phyloP scores from a whole-genome alignment of 2,329 filamentous ascomycete species.

The Apiospora phragmitis region DNA sequence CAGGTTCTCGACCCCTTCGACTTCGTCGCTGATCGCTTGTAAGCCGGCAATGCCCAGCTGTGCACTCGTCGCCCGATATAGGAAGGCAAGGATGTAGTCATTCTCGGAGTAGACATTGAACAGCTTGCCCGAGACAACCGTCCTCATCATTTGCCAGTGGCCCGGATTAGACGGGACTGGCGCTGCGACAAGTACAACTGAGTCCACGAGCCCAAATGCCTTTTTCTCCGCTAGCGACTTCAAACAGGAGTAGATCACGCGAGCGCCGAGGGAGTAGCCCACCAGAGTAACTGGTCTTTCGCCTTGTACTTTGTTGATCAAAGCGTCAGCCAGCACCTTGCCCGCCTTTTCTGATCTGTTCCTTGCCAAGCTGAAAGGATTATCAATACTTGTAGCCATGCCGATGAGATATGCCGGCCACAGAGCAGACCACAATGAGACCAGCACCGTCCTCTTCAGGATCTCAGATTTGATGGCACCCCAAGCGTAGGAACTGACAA shows the following conservation, averaged over 20 bases:
- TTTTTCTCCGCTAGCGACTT: slow-evolving; percentile 62
- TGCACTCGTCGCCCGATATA: slow-evolving; percentile 82
- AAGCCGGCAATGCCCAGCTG: slow-evolving; percentile 83
- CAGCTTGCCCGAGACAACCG: slow-evolving; percentile 62
- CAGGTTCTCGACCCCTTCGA: slow-evolving; percentile 64
- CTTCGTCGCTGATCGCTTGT: slow-evolving; percentile 64
- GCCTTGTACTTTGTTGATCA: slow-evolving; percentile 69
- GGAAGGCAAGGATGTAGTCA: slow-evolving; percentile 82
- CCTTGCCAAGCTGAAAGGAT: slow-evolving; percentile 77
- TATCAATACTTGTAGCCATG: slow-evolving; percentile 70
- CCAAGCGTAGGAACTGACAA: slow-evolving; percentile 78
- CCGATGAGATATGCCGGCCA: slow-evolving; percentile 70
- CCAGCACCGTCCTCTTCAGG: slow-evolving; percentile 70
- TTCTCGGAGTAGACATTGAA: slow-evolving; percentile 89
- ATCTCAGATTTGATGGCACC: slow-evolving; percentile 72
- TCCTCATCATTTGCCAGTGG: slow-evolving; percentile 47
- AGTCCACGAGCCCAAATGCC: slow-evolving; percentile 69
- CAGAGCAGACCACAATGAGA: slow-evolving; percentile 65
- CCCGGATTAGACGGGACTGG: slow-evolving; percentile 71
- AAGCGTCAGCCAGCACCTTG: slow-evolving; percentile 66
- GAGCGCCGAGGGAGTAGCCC: slow-evolving; percentile 66
- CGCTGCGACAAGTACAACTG: slow-evolving; percentile 69
- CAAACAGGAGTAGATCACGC: slow-evolving; percentile 69
- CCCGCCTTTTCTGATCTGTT: slow-evolving; percentile 80
- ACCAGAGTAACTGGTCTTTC: slow-evolving; percentile 67